phyloP scores from a whole-genome alignment of 345 rosid species.

The Eucalyptus sp. region DNA sequence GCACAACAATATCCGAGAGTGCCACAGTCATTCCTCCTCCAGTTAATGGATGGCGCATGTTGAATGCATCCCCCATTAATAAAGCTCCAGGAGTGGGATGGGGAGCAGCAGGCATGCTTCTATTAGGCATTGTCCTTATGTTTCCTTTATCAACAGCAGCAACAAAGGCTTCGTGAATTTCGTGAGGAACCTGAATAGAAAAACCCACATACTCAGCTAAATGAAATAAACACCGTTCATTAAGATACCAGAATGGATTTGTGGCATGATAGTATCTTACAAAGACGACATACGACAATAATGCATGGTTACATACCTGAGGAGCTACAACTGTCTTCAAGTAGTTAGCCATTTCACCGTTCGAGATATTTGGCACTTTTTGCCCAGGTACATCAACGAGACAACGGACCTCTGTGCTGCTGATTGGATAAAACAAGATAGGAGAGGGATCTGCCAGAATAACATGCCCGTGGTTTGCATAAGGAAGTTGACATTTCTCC shows the following conservation, averaged over 20 bases:
- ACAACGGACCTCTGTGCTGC: conserved; percentile 45
- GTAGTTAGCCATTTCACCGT: conserved; percentile 41
- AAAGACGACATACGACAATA: not conserved
- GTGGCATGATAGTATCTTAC: not conserved
- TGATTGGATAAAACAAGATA: conserved; percentile 41
- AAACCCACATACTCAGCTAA: not conserved
- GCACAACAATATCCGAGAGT: conserved; percentile 38
- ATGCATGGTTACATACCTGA: conserved; percentile 15
- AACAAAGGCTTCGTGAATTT: conserved; percentile 22
- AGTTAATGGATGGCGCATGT: conserved; percentile 56
- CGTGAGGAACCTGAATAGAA: conserved; percentile 22
- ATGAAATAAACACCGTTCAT: not conserved
- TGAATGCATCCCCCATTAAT: conserved; percentile 42
- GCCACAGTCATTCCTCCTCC: conserved; percentile 69
- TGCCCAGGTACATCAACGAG: conserved; percentile 48
- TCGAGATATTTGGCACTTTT: conserved; percentile 44
- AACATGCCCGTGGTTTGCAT: conserved; percentile 42
- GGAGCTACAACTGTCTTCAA: conserved; percentile 39
- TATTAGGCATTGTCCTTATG: conserved; percentile 42
- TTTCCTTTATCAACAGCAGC: conserved; percentile 33
- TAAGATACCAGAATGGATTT: not conserved
- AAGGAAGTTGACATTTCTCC: conserved; percentile 57
- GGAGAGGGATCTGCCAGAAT: conserved; percentile 49
- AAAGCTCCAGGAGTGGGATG: conserved; percentile 43
- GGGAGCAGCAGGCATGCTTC: conserved; percentile 53